Evolutionary conservation across 2,329 filamentous ascomycete species (phyloP).

Genomic region (Fusarium sp.): DNA sequence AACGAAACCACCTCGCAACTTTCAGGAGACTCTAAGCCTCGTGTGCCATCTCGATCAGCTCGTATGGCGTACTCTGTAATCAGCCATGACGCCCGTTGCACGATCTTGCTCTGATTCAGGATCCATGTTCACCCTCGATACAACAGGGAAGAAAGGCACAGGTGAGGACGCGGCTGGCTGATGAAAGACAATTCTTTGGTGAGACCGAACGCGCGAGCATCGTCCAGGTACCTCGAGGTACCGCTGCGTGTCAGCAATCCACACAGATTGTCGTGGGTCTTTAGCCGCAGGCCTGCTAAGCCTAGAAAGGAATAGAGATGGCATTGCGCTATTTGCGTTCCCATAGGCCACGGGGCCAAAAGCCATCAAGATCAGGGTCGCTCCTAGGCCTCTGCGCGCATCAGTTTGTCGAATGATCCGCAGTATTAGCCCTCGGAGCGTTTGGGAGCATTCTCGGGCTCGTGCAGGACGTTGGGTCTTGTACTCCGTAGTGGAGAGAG

Average conservation of each 20-base stretch:
- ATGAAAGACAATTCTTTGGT: background rate
- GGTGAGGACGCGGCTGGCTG: background rate
- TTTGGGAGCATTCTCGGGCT: conserved; percentile 5
- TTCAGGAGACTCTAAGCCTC: background rate
- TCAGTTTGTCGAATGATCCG: conserved; percentile 26
- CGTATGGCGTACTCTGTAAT: background rate
- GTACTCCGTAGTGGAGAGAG: conserved; percentile 1
- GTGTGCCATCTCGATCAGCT: background rate
- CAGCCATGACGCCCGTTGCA: background rate
- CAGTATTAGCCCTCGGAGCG: conserved; percentile 11
- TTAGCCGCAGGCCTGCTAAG: conserved; percentile 29
- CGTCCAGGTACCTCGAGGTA: conserved; percentile 35
- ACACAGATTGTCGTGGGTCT: conserved; percentile 24
- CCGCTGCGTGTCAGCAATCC: conserved; percentile 38
- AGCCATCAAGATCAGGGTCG: conserved; percentile 14
- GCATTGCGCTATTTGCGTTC: conserved; percentile 35
- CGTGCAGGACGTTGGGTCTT: conserved; percentile 4
- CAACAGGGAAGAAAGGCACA: background rate
- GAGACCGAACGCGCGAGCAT: background rate
- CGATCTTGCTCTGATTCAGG: background rate
- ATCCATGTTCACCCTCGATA: background rate
- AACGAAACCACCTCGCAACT: background rate
- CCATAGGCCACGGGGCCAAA: conserved; percentile 7
- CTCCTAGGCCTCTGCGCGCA: conserved; percentile 10
- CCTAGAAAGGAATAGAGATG: conserved; percentile 37